These are phyloP conservation scores for Cunninghamia lanceolata DNA, from an alignment of 75 land plant genomes.

Conservation along the genomic window DNA sequence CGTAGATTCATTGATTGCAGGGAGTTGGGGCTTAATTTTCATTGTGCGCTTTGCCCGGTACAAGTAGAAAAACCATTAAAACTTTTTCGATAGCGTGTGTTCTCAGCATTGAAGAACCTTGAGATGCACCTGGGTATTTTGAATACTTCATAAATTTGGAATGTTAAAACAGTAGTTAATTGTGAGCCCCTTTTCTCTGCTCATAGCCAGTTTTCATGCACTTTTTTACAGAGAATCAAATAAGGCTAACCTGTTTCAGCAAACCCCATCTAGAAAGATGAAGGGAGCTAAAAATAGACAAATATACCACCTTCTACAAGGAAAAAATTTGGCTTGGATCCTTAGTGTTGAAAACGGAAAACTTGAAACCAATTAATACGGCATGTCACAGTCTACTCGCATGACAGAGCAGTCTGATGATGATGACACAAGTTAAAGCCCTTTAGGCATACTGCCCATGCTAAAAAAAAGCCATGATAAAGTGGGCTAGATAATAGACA, in stretches of 20 bases:
- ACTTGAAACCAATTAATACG: background rate
- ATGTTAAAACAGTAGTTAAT: background rate
- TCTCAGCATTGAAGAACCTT: background rate
- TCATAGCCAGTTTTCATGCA: background rate
- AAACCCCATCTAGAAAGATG: background rate
- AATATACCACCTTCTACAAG: background rate
- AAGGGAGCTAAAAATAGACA: background rate
- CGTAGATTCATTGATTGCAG: background rate
- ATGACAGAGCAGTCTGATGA: background rate
- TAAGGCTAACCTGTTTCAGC: background rate
- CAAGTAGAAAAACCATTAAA: background rate
- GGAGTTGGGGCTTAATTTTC: background rate
- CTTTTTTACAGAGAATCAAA: background rate
- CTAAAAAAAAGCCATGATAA: background rate
- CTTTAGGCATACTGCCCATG: background rate
- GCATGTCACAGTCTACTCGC: background rate
- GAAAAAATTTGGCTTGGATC: background rate
- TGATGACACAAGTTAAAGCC: background rate
- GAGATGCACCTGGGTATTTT: background rate
- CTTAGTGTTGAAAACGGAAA: background rate
- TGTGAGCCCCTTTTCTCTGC: background rate
- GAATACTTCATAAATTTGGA: background rate
- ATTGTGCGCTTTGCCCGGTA: background rate
- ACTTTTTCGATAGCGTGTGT: background rate
- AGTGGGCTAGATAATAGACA: background rate